Evolutionary conservation across 495 filamentous ascomycete genomes (phyloP), one percentile per base, ranked within the genome.

Genomic region (Penicillium argentinense): DNA sequence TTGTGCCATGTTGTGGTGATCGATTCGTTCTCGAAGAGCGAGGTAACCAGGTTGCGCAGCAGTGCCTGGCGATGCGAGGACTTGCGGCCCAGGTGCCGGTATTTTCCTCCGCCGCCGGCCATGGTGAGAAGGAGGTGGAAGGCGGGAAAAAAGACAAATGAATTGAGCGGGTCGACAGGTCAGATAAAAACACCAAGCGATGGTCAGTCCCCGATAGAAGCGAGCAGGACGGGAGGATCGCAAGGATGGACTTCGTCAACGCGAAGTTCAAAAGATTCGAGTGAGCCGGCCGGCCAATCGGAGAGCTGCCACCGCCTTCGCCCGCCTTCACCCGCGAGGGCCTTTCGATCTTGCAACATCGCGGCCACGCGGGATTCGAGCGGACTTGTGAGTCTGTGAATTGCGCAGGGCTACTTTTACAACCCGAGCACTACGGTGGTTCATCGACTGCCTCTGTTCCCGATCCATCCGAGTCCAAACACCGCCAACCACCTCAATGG

Each of bases 1-100:
- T 97, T 97, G 64, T 82, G 81, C 83, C 86, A 97, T 71, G 93
- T 96, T 19, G 93, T 98, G 37, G 81, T 82, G 74, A 98, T 95
- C 42, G 86, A 81, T 72, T 98, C 93, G 66, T 96, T 82, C 60
- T 86, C 76, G 75, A 98, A 82, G 45, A 98, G 86, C n/a, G 90
- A 92, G 48, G 91, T 95, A 60, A 97, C 89, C 33, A 98, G 78
- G 69, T 97, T 97, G 53, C 93, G 90, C 47, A 98, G 87, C 51
- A 98, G 81, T 43, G 93, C 91, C 71, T 92, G 82, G 61, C 93
- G 82, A 62, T 97, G 93, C 23, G 93, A 71, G 22, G 88, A 93
- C 26, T 72, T 79, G 59, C 92, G 91, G 68, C 79, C 80, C 27
- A 98, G 76, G 67, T 91, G 86, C 43, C 93, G 86, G 76, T 95